Conservation (phyloP, 352 stramenopile species). For the Pythium dissotocum region DNA sequence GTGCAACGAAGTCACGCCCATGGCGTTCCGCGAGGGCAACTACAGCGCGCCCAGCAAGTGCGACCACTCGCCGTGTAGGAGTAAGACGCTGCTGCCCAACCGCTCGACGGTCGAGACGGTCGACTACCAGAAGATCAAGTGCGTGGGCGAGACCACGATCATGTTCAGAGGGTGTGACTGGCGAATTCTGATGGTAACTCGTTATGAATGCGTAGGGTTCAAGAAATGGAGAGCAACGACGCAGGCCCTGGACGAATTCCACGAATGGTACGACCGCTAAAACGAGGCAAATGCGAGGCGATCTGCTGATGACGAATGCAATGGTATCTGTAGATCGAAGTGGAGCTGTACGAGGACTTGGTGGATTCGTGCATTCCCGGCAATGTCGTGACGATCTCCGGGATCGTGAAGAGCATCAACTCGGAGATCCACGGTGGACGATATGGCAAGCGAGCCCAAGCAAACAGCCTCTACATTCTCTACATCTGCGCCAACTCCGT, state of each 20-base stretch:
- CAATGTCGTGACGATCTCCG: constrained; percentile 89
- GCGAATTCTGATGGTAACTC: background rate
- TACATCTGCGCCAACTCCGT: constrained; percentile 90
- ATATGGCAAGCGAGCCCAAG: constrained; percentile 74
- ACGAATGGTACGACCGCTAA: constrained; percentile 38
- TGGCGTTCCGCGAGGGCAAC: constrained; percentile 57
- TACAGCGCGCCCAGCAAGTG: constrained; percentile 50
- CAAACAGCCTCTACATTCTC: constrained; percentile 88
- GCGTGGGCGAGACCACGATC: background rate
- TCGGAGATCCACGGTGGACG: constrained; percentile 79
- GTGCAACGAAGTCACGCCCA: constrained; percentile 45
- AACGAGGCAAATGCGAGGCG: background rate
- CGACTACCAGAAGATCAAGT: constrained; percentile 68
- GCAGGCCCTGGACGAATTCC: constrained; percentile 72
- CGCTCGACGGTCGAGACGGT: constrained; percentile 65
- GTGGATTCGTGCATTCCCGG: constrained; percentile 92
- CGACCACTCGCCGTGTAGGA: constrained; percentile 43
- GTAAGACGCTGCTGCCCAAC: constrained; percentile 52
- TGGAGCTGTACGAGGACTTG: constrained; percentile 81
- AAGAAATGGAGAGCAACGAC: constrained; percentile 87
- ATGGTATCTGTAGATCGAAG: constrained; percentile 30
- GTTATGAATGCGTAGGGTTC: constrained; percentile 34
- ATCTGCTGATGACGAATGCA: background rate
- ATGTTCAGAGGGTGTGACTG: background rate
- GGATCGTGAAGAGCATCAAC: constrained; percentile 91